Base-by-base conservation (phyloP, 2,329 filamentous ascomycete genomes). In the Trichoderma atrobrunneum region DNA sequence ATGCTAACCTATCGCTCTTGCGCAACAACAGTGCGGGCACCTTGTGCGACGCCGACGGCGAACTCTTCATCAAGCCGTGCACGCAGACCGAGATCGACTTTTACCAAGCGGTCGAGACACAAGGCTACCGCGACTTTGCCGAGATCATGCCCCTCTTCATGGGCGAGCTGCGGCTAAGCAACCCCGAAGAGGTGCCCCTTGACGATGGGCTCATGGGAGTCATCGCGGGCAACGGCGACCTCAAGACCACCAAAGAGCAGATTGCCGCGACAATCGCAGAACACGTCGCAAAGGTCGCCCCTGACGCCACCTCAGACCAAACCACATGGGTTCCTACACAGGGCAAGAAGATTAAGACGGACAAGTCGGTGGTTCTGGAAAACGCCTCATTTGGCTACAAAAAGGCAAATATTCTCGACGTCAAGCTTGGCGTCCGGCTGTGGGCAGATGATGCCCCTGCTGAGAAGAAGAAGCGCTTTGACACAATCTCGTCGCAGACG, bases 21-120 rank as follows among this genome's bases (percentile, higher is more conserved):
- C 62, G 51, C 28, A 26, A 26, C 36, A 26, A 24, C 79, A 98
- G 95, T 83, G 95, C 97, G 76, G 96, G 96, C 75, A 95, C 97
- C 61, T 89, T 97, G 77, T 94, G 92, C 79, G 94, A 97, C 78
- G 86, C 88, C 70, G 90, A 93, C 68, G 96, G 96, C 79, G 89
- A 92, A 74, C 86, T 98, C 39, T 93, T 99, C 80, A 93, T 98
- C 79, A 99, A 99, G 83, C 96, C 96, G 21, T 98, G 95, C 81
- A 97, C 93, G 0, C 84, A 90, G 74, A 87, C 90, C 74, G 96
- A 99, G 83, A 90, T 98, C 77, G 87, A 90, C 59, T 99, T 99
- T 82, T 99, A 99, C 85, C 89, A 97, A 80, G 89, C 90, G 51
- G 61, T 72, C 24, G 91, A 90, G 32, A 81, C 82, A 66, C 82